Conservation (phyloP, 2,329 filamentous ascomycete species). For the Cadophora gregata region DNA sequence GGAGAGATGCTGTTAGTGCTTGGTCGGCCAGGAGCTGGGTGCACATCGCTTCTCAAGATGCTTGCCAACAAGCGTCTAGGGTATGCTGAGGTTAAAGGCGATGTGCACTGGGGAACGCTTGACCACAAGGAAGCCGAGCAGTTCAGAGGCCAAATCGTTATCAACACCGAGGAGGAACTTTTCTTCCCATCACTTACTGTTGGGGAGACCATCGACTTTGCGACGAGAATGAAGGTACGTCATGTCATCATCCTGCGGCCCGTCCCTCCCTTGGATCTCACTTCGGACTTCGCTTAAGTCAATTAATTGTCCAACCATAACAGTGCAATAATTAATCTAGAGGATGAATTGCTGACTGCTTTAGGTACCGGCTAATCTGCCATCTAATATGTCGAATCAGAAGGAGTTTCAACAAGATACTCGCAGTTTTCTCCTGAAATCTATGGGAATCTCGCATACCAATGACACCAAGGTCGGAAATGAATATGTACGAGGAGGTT, state of each 20-base stretch:
- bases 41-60: slow-evolving; percentile 73
- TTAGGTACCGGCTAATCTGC: slow-evolving; percentile 47
- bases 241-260: neutral
- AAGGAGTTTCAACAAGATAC: slow-evolving; percentile 53
- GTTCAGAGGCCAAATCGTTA: slow-evolving; percentile 63
- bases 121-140: slow-evolving; percentile 48
- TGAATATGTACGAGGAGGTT: slow-evolving; percentile 61
- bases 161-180: slow-evolving; percentile 59
- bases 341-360: neutral
- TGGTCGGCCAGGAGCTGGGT: slow-evolving; percentile 71
- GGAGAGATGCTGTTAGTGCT: slow-evolving; percentile 76
- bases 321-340: neutral
- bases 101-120: slow-evolving; percentile 61
- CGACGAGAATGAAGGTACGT: slow-evolving; percentile 57
- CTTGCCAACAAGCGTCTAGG: slow-evolving; percentile 68
- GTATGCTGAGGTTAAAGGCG: slow-evolving; percentile 62
- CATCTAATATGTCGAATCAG: slow-evolving; percentile 49
- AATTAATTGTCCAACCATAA: neutral
- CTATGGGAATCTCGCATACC: slow-evolving; percentile 59
- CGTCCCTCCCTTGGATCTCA: neutral
- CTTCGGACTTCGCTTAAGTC: neutral
- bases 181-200: slow-evolving; percentile 58
- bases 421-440: slow-evolving; percentile 40
- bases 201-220: slow-evolving; percentile 58
- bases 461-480: slow-evolving; percentile 61